Conservation (phyloP, 352 stramenopile species). For the Phytophthora multivora region DNA sequence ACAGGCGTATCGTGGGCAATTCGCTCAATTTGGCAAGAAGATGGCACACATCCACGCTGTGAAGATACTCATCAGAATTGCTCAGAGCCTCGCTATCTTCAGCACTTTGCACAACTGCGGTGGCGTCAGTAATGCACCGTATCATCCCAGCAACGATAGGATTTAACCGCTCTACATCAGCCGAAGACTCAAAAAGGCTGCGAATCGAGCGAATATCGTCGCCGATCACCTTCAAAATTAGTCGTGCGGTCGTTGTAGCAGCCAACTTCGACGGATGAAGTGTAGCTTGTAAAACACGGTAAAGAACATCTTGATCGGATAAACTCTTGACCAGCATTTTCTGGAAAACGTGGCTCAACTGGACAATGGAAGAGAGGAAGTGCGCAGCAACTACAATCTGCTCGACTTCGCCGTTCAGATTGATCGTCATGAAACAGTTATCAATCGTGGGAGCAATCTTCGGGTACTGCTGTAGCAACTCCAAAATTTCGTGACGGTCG, state of each 20-base stretch:
- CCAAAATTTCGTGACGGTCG: slow-evolving; percentile 58
- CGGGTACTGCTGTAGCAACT: slow-evolving; percentile 52
- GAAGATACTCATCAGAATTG: slow-evolving; percentile 68
- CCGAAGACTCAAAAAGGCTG: slow-evolving; percentile 48
- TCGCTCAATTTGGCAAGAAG: slow-evolving; percentile 64
- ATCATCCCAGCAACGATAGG: slow-evolving; percentile 60
- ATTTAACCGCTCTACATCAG: slow-evolving; percentile 45
- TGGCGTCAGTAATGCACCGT: slow-evolving; percentile 57
- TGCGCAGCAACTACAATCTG: slow-evolving; percentile 65
- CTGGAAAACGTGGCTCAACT: slow-evolving; percentile 64
- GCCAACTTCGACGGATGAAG: slow-evolving; percentile 74
- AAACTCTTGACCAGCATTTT: slow-evolving; percentile 61
- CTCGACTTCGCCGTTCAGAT: slow-evolving; percentile 66
- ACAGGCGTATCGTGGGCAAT: slow-evolving; percentile 46
- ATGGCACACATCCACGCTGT: slow-evolving; percentile 63
- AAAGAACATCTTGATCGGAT: slow-evolving; percentile 64
- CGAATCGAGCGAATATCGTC: slow-evolving; percentile 61
- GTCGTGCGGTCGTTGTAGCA: slow-evolving; percentile 49
- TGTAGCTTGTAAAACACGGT: slow-evolving; percentile 66
- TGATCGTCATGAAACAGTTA: slow-evolving; percentile 59
- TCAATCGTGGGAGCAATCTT: slow-evolving; percentile 59
- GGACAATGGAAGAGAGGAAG: slow-evolving; percentile 60
- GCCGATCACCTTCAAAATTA: slow-evolving; percentile 65
- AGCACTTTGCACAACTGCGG: slow-evolving; percentile 43
- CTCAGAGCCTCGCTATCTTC: slow-evolving; percentile 50